Base-by-base conservation (phyloP, 2,329 filamentous ascomycete species). In the Chaetomiaceae sp. region DNA sequence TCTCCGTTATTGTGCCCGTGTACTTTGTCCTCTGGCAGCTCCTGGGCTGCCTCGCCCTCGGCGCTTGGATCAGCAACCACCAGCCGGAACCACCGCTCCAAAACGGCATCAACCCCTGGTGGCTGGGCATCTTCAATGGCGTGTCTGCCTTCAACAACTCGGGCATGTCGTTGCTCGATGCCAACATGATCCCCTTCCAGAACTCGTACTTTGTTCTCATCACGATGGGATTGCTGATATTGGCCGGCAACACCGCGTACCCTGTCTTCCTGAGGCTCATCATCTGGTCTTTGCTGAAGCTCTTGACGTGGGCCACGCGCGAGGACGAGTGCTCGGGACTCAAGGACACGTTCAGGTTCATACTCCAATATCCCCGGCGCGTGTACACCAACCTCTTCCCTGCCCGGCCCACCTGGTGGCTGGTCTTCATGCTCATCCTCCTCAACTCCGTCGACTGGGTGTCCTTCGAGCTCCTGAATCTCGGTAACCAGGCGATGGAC, bases 131-230 rank as follows among this genome's bases (percentile, higher is more conserved):
- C 40, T 88, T 88, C 69, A 83, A 85, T 56, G 81, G 81, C 2
- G 77, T 82, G 4, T 85, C 82, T 17, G 84, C 84, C 0, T 88
- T 88, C 67, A 87, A 86, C 68, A 88, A 87, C 60, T 83, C 78
- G n/a, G 84, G 84, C 37, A 85, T 88, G 82, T 80, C 79, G 19
- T 71, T 87, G 33, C 69, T 87, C 12, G 83, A 88, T 64, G 76
- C 79, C 37, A 87, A 85, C 62, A 84, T 89, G 71, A 71, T 80
- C 3, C 79, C 80, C 0, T 86, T 84, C 54, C 77, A 81, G 53
- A 71, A 71, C 29, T 70, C 74, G 0, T 74, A 75, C 57, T 79
- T 78, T 54, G 74, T 79, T 6, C 69, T 79, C 36, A 68, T 78
- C 42, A 71, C 75, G 19, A 78, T 84, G 72, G 80, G 78, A 5